Evolutionary conservation across 306 rosid genomes (phyloP).

Genomic region (Lathyrus oleraceus): DNA sequence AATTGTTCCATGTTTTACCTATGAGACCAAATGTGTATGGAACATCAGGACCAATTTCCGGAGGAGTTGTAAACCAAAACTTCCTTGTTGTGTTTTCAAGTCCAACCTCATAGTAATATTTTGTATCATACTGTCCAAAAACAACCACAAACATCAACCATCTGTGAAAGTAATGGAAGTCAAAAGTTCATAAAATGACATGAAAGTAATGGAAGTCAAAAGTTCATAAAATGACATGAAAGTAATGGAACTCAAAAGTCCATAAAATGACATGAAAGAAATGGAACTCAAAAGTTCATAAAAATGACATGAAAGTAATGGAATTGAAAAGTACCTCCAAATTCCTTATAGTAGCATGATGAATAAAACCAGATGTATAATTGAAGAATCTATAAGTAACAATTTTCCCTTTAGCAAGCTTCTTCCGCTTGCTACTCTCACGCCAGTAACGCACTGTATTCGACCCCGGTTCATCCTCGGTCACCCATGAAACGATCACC

Average conservation of each 20-base stretch:
- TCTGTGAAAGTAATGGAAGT: background rate
- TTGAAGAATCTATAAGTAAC: conserved; percentile 62
- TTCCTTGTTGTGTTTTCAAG: conserved; percentile 55
- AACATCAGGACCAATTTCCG: conserved; percentile 81
- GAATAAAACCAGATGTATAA: conserved; percentile 85
- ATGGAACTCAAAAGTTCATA: conserved; percentile 14
- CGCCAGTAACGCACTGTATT: conserved; percentile 65
- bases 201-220: background rate
- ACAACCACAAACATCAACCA: conserved; percentile 19
- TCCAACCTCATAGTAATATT: conserved; percentile 79
- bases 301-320: background rate
- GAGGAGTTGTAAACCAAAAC: conserved; percentile 86
- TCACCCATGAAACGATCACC: conserved; percentile 83
- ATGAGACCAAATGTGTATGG: conserved; percentile 94
- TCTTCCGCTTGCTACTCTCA: conserved; percentile 43
- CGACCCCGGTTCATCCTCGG: conserved; percentile 68
- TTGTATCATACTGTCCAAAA: conserved; percentile 61
- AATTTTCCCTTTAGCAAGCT: conserved; percentile 44
- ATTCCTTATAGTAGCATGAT: conserved; percentile 57
- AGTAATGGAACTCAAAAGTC: conserved; percentile 15
- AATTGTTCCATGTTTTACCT: conserved; percentile 43
- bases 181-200: no score
- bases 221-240: no score
- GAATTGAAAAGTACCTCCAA: conserved; percentile 57
- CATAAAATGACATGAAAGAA: no score